phyloP scores from a whole-genome alignment of 1,284 basidiomycete species.

The Ustanciosporium gigantosporum region DNA sequence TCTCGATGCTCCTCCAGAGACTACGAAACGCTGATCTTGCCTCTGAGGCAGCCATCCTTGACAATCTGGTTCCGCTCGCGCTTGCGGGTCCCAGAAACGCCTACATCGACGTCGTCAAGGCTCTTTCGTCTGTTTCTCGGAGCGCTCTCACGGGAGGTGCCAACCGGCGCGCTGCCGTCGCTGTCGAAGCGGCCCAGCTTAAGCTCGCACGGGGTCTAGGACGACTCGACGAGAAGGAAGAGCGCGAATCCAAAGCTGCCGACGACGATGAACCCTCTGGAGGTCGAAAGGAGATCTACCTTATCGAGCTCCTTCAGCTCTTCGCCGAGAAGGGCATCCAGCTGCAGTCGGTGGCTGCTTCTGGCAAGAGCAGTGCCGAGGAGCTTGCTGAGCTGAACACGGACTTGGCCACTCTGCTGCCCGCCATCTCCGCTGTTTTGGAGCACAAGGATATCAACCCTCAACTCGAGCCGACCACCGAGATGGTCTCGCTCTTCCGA shows the following conservation, averaged over 20 bases:
- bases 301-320: slow-evolving; percentile 81
- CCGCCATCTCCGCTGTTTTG: slow-evolving; percentile 88
- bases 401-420: slow-evolving; percentile 66
- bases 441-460: slow-evolving; percentile 75
- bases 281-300: slow-evolving; percentile 65
- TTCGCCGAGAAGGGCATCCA: slow-evolving; percentile 90
- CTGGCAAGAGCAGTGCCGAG: slow-evolving; percentile 53
- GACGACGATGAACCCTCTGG: slow-evolving; percentile 76
- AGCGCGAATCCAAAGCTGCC: slow-evolving; percentile 65
- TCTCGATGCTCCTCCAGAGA: slow-evolving; percentile 89
- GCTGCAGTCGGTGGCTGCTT: slow-evolving; percentile 77
- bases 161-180: slow-evolving; percentile 55
- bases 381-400: slow-evolving; percentile 50
- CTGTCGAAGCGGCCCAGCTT: slow-evolving; percentile 47
- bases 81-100: slow-evolving; percentile 75
- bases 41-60: slow-evolving; percentile 86
- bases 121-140: slow-evolving; percentile 83
- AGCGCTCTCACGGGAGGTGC: slow-evolving; percentile 64
- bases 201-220: slow-evolving; percentile 45
- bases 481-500: slow-evolving; percentile 80
- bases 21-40: slow-evolving; percentile 79
- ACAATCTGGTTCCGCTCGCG: slow-evolving; percentile 86
- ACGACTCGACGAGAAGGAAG: slow-evolving; percentile 29
- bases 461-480: slow-evolving; percentile 67
- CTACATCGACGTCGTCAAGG: slow-evolving; percentile 81